Conservation (phyloP, 371 early-diverging fungal genomes). For the Mortierella sp. region DNA sequence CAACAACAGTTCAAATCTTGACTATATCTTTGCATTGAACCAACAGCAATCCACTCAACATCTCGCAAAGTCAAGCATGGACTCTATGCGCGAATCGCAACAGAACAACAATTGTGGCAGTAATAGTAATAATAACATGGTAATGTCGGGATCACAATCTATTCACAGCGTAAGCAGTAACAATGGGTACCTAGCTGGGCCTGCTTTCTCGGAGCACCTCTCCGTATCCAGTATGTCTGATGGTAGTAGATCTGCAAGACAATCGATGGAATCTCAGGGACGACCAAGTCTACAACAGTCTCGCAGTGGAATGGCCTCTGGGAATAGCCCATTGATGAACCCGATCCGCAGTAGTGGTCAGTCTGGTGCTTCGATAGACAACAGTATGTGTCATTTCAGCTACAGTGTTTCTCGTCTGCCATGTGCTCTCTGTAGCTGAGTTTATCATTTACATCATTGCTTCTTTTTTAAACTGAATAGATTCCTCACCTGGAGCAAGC, state of each 20-base stretch:
- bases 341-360: constrained; percentile 31
- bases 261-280: constrained; percentile 31
- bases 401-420: background rate
- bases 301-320: constrained; percentile 13
- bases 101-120: background rate
- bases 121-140: background rate
- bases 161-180: constrained; percentile 3
- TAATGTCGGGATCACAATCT: background rate
- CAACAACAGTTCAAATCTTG: constrained; percentile 46
- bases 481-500: constrained; percentile 28
- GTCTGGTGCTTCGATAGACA: constrained; percentile 26
- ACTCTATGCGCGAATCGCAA: constrained; percentile 19
- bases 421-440: background rate
- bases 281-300: constrained; percentile 34
- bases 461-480: constrained; percentile 1
- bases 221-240: constrained; percentile 27
- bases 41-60: constrained; percentile 25
- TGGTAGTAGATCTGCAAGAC: constrained; percentile 20
- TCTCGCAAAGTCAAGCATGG: constrained; percentile 31
- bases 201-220: constrained; percentile 14
- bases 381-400: constrained; percentile 14
- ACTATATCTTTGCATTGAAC: constrained; percentile 31
- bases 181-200: constrained; percentile 8
- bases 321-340: constrained; percentile 21
- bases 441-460: background rate